Percentiles rank a stretch among this genome's conserved stretches.
These are phyloP conservation scores for Chaetomium cochliodes DNA, from an alignment of 495 filamentous ascomycete species.

Conservation along the genomic window DNA sequence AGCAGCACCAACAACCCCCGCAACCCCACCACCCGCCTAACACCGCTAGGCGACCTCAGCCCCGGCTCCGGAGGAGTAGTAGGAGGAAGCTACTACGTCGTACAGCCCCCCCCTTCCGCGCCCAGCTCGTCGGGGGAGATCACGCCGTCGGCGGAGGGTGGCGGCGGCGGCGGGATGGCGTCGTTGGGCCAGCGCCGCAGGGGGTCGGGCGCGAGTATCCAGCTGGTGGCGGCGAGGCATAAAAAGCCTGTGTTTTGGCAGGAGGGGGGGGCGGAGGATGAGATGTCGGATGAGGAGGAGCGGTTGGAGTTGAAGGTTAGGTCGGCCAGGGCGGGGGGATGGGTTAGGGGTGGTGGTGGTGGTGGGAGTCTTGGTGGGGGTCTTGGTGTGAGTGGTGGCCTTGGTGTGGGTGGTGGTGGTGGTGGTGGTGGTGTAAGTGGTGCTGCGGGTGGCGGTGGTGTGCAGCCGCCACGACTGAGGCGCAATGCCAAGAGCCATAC, in stretches of 20 bases:
- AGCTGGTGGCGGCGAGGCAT: conserved; percentile 31
- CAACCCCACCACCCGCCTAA: not conserved
- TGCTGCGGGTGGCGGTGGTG: not conserved
- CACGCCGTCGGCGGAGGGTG: too few species aligned
- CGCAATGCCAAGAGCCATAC: conserved; percentile 31
- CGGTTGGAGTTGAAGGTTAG: conserved; percentile 39
- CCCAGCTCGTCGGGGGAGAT: too few species aligned
- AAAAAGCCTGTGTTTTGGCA: conserved; percentile 22
- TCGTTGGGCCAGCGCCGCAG: conserved; percentile 25
- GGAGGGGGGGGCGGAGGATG: conserved; percentile 25
- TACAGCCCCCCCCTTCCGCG: conserved; percentile 17
- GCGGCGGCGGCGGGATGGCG: too few species aligned
- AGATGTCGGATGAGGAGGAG: conserved; percentile 44
- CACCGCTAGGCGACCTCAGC: not conserved
- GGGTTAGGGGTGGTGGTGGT: not conserved
- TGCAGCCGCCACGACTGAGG: conserved; percentile 29
- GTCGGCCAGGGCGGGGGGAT: conserved; percentile 11
- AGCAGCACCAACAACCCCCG: not conserved
- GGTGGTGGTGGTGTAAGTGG: not conserved
- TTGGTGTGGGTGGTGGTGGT: not conserved
- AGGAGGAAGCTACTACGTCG: too few species aligned
- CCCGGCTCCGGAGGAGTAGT: not conserved
- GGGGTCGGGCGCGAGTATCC: conserved; percentile 33
- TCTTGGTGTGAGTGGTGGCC: not conserved
- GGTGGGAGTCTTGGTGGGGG: not conserved